These are phyloP conservation scores for Leishmania lainsoni DNA, from an alignment of 208 protist species.

Conservation along the genomic window DNA sequence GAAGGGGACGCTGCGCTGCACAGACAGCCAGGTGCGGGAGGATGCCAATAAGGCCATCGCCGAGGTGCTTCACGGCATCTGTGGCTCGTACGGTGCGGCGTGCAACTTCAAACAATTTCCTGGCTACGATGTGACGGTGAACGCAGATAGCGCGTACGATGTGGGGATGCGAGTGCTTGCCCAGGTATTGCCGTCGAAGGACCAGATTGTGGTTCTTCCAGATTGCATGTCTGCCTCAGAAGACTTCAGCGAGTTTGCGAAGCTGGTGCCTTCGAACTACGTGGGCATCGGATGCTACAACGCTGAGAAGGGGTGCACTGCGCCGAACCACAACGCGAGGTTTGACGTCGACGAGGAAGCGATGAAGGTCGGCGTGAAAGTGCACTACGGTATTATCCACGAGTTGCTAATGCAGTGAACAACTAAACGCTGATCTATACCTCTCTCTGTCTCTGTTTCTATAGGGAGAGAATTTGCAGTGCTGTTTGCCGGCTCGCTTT, in stretches of 20 bases:
- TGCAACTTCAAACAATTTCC: slow-evolving; percentile 38
- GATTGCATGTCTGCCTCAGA: slow-evolving; percentile 37
- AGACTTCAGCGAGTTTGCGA: slow-evolving; percentile 54
- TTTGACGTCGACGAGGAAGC: slow-evolving; percentile 58
- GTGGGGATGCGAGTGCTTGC: slow-evolving; percentile 38
- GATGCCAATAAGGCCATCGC: slow-evolving; percentile 30
- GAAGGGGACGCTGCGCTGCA: slow-evolving; percentile 52
- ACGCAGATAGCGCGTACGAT: slow-evolving; percentile 39
- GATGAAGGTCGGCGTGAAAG: slow-evolving; percentile 55
- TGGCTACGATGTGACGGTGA: slow-evolving; percentile 53
- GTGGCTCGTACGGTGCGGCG: slow-evolving; percentile 31
- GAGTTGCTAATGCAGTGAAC: slow-evolving; percentile 15
- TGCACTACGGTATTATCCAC: slow-evolving; percentile 24
- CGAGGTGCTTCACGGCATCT: slow-evolving; percentile 38
- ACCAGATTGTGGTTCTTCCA: slow-evolving; percentile 34
- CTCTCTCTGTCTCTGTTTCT: not conserved
- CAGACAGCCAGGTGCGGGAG: slow-evolving; percentile 33
- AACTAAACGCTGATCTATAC: too few relatives aligned
- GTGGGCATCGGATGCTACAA: slow-evolving; percentile 53
- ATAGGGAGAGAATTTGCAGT: not conserved
- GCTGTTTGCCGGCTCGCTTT: not conserved
- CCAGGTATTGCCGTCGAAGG: slow-evolving; percentile 26
- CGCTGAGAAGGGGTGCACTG: slow-evolving; percentile 25
- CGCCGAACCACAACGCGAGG: slow-evolving; percentile 48
- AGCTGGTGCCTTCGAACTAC: slow-evolving; percentile 44